phyloP scores from a whole-genome alignment of 2,329 filamentous ascomycete species.

The Verticillium nubilum region DNA sequence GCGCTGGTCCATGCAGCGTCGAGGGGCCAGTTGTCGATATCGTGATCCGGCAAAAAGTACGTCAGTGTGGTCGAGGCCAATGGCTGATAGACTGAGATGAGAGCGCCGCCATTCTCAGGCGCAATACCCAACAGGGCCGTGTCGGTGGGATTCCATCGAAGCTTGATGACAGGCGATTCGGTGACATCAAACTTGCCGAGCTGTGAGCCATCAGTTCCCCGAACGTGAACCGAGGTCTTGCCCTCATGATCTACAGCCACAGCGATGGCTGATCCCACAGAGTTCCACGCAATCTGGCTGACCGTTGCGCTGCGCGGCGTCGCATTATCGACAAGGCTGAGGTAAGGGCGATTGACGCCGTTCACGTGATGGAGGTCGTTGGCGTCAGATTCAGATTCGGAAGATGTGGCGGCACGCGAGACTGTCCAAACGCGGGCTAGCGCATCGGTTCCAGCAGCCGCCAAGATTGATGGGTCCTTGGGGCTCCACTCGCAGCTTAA shows the following conservation, averaged over 20 bases:
- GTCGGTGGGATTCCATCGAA: conserved; percentile 55
- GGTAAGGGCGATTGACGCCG: conserved; percentile 32
- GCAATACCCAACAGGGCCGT: conserved; percentile 52
- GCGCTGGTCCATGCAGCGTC: conserved; percentile 58
- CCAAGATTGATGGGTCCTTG: conserved; percentile 57
- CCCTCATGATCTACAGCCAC: conserved; percentile 51
- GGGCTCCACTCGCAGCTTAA: conserved; percentile 67
- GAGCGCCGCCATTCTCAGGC: conserved; percentile 45
- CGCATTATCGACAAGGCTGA: conserved; percentile 47
- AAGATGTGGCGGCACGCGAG: conserved; percentile 42
- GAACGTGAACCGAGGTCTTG: conserved; percentile 50
- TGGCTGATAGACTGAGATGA: conserved; percentile 50
- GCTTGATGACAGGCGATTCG: conserved; percentile 56
- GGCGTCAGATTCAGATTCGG: conserved; percentile 6
- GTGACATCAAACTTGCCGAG: conserved; percentile 50
- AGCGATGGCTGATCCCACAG: conserved; percentile 49
- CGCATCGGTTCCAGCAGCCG: conserved; percentile 63
- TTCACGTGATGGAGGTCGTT: conserved; percentile 34
- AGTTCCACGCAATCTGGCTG: conserved; percentile 57
- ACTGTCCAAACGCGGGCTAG: conserved; percentile 65
- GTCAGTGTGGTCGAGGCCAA: conserved; percentile 18
- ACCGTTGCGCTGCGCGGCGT: conserved; percentile 46
- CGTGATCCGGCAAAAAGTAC: conserved; percentile 43
- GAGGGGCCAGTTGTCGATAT: conserved; percentile 43
- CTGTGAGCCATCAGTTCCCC: conserved; percentile 46